Evolutionary conservation across 345 rosid species (phyloP), one percentile per base, ranked within the genome.

Genomic region (Camelina sativa): DNA sequence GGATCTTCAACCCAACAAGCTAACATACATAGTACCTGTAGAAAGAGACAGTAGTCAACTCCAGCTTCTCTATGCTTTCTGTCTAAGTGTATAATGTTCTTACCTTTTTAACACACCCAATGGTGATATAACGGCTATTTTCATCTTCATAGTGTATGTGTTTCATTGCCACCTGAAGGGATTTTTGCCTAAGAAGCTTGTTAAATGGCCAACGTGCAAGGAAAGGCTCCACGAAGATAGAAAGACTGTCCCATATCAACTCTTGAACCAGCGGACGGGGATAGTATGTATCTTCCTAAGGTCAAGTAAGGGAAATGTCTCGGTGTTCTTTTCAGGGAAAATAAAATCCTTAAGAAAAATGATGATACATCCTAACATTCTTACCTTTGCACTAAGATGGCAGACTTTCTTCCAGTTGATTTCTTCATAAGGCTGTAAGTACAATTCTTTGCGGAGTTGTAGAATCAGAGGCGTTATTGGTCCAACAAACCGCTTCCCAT

Each of bases 1-100:
- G 91, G 87, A 79, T 89, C 86, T 80, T 89, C 92, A 34, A 77
- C 85, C 93, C 91, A 88, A 32, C 91, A 90, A 72, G 91, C 84
- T 38, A 90, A 83, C 88, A 82, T 86, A 58, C 87, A 80, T 4
- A 89, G 40, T 12, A 71, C 44, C 80, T 84, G 54, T 25, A 43
- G 25, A 61, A 73, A 65, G 30, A 57, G 20, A 69, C 2, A 17
- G 8, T 15, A 53, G 15, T 43, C 23, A 13, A 23, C 15, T 22
- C n/a, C 43, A 35, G 30, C 10, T 65, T 5, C 5, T 32, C 28
- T 48, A 47, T 47, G 4, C n/a, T 47, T 48, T n/a, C 22, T 10
- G 37, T 15, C 30, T 11, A 48, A 30, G 30, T 30, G 22, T 30
- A 65, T 34, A 7, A 8, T 65, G 69, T 48, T 48, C 11, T 34